Base-by-base conservation (phyloP, 331 rosid species). In the Prunus yedoensis region DNA sequence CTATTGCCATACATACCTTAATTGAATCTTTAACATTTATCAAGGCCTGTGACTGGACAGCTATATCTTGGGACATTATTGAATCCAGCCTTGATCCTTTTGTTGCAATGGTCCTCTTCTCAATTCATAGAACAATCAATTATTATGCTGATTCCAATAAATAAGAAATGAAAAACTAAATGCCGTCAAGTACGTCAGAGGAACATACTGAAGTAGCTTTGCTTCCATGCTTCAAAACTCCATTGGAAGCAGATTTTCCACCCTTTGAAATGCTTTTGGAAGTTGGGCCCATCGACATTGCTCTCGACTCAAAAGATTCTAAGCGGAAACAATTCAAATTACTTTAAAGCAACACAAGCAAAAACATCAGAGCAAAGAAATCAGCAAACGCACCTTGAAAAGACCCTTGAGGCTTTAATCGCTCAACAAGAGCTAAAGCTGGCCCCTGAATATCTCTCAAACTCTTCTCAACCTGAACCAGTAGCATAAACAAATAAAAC, bases 11-110 rank as follows among this genome's bases (percentile, higher is more conserved):
- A 75, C 43, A 74, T 87, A 95, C 99, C 99, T 95, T 95, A 72
- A 89, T 86, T 56, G 99, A 95, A 82, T 95, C 99, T 84, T 89
- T 95, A 74, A 90, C 82, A 83, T 84, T 90, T 63, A 95, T 85
- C 73, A 95, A 84, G 78, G 97, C 88, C 74, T 95, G 97, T 21
- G 91, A 81, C 79, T 90, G 99, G 28, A 88, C 90, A 4, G 88
- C 90, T 71, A 90, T 77, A 81, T 94, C 97, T 75, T 92, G 96
- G 54, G 96, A 85, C 61, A 86, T 72, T 32, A 82, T 46, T 57
- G 89, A 52, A 76, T 89, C 97, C 5, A 86, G 73, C 85, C 85
- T 95, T 3, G 77, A 51, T 20, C 91, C 89, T 87, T 87, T 95
- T 5, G 84, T 61, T 38, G 79, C 89, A 63, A 74, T 23, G 12